Conservation (phyloP, 768 basidiomycete genomes). For the Cystofilobasidium macerans region DNA sequence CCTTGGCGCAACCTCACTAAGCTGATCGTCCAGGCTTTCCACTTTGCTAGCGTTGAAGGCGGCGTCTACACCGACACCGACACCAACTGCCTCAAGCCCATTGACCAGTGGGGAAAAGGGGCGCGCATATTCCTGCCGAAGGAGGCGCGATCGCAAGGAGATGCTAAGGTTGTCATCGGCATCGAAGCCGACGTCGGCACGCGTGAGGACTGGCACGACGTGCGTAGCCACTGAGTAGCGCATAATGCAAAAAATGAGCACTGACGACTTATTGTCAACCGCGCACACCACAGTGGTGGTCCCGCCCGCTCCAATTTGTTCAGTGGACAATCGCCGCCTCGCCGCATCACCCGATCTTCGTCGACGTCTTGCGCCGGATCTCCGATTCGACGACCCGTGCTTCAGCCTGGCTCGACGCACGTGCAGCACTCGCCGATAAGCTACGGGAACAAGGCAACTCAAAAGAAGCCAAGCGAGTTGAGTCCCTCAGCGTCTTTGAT, state of each 20-base stretch:
- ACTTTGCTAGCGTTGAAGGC: constrained; percentile 6
- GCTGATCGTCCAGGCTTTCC: neutral
- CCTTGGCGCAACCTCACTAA: no score
- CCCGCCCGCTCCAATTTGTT: constrained; percentile 41
- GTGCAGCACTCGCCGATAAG: neutral
- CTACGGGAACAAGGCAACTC: neutral
- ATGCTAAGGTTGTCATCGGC: constrained; percentile 38
- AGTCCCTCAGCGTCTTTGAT: neutral
- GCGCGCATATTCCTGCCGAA: constrained; percentile 27
- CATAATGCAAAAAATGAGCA: no score
- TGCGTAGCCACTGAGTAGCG: constrained; percentile 8
- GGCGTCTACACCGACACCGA: constrained; percentile 40
- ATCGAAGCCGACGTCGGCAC: constrained; percentile 44
- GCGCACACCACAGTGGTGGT: constrained; percentile 32
- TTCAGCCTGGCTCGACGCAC: neutral
- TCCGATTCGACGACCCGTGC: constrained; percentile 5
- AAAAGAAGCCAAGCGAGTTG: neutral
- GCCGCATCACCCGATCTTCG: constrained; percentile 41
- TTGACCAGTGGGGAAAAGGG: constrained; percentile 34
- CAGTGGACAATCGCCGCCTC: constrained; percentile 44
- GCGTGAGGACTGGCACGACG: constrained; percentile 41
- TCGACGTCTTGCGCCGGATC: constrained; percentile 40
- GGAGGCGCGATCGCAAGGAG: neutral
- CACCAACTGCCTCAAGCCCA: constrained; percentile 36
- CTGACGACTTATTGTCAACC: neutral